Percentiles rank a stretch among this genome's conserved stretches.
phyloP scores from a whole-genome alignment of 2,329 filamentous ascomycete genomes.

The Fonsecaea pedrosoi region DNA sequence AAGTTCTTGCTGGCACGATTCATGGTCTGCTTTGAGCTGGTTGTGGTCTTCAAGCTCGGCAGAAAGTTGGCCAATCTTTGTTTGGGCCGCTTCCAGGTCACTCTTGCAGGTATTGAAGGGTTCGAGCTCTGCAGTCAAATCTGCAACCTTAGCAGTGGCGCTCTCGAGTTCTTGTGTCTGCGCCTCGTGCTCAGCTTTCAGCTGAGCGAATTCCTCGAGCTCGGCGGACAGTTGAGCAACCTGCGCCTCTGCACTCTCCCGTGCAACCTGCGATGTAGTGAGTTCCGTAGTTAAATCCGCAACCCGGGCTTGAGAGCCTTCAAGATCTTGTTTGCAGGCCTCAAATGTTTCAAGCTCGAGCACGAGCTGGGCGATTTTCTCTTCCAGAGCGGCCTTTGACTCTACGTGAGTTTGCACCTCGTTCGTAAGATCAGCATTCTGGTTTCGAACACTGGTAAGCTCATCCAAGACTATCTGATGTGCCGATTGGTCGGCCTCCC shows the following conservation, averaged over 20 bases:
- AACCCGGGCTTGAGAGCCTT: constrained; percentile 19
- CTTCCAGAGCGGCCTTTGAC: constrained; percentile 26
- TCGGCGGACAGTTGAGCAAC: constrained; percentile 25
- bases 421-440: constrained; percentile 27
- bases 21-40: constrained; percentile 11
- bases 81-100: constrained; percentile 13
- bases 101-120: constrained; percentile 4
- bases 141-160: constrained; percentile 8
- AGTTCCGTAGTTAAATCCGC: constrained; percentile 26
- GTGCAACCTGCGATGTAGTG: constrained; percentile 13
- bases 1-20: neutral
- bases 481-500: constrained; percentile 25
- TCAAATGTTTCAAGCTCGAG: constrained; percentile 24
- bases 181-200: constrained; percentile 20
- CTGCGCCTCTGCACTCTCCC: constrained; percentile 20
- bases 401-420: constrained; percentile 21
- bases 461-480: constrained; percentile 26
- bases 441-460: constrained; percentile 18
- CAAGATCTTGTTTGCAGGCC: constrained; percentile 27
- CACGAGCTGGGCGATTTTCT: constrained; percentile 27
- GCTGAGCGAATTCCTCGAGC: constrained; percentile 17
- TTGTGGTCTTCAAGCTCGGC: constrained; percentile 9
- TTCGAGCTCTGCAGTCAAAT: constrained; percentile 12
- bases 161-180: constrained; percentile 20
- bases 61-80: constrained; percentile 2